These are phyloP conservation scores for Hypoxylon sp. DNA, from an alignment of 2,329 filamentous ascomycete species.

Conservation along the genomic window DNA sequence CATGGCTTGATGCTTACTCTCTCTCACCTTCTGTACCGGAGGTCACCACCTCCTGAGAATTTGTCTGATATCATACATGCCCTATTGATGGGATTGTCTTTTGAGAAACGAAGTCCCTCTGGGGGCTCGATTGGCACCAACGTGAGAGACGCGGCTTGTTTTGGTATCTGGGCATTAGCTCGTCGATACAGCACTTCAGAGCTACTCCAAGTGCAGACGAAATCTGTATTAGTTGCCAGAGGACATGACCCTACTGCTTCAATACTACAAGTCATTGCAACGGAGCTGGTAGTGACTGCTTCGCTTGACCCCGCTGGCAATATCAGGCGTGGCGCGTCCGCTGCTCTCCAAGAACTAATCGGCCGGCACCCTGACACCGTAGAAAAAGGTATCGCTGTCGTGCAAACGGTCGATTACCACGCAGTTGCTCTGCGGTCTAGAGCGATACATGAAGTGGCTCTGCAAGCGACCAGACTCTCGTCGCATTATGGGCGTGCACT, in stretches of 20 bases:
- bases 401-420: slow-evolving; percentile 94
- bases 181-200: slow-evolving; percentile 88
- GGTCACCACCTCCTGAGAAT: slow-evolving; percentile 79
- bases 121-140: slow-evolving; percentile 90
- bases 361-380: slow-evolving; percentile 92
- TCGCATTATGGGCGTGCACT: slow-evolving; percentile 79
- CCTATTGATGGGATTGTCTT: slow-evolving; percentile 83
- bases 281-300: slow-evolving; percentile 84
- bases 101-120: slow-evolving; percentile 88
- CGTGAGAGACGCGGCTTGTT: slow-evolving; percentile 94
- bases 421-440: slow-evolving; percentile 88
- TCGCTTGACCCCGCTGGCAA: slow-evolving; percentile 93
- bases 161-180: slow-evolving; percentile 94
- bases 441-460: slow-evolving; percentile 83
- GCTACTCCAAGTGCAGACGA: slow-evolving; percentile 73
- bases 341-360: slow-evolving; percentile 93
- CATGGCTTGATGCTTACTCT: slow-evolving; percentile 92
- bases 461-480: slow-evolving; percentile 76
- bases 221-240: slow-evolving; percentile 61
- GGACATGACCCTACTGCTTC: slow-evolving; percentile 59
- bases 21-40: slow-evolving; percentile 87
- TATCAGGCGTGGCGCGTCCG: slow-evolving; percentile 91
- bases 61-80: slow-evolving; percentile 82
- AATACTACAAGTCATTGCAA: slow-evolving; percentile 83
- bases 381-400: slow-evolving; percentile 83